These are phyloP conservation scores for Fusarium scirpi DNA, from an alignment of 2,329 filamentous ascomycete species.

Conservation along the genomic window DNA sequence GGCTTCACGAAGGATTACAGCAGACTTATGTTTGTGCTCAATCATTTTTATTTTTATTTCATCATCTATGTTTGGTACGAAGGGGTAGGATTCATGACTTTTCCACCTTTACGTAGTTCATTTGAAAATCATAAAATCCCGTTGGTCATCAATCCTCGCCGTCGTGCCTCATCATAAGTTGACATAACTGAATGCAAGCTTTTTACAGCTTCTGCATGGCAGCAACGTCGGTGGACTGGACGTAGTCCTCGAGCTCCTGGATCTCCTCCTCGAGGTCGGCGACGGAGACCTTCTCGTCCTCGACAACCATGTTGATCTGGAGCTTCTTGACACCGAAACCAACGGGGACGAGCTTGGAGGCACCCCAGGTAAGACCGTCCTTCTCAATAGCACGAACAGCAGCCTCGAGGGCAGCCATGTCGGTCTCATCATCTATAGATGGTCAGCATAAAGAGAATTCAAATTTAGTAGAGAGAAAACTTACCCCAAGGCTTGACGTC, in stretches of 20 bases:
- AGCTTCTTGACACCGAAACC: conserved; percentile 99
- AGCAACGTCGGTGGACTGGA: conserved; percentile 92
- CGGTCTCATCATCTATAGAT: conserved; percentile 84
- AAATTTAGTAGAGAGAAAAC: conserved; percentile 50
- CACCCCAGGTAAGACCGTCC: conserved; percentile 97
- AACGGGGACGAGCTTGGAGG: conserved; percentile 86
- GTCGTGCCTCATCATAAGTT: conserved; percentile 51
- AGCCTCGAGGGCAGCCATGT: conserved; percentile 84
- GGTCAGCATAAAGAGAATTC: conserved; percentile 40
- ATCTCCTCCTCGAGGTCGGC: conserved; percentile 91
- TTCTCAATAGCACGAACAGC: conserved; percentile 85
- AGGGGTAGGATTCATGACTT: conserved; percentile 42
- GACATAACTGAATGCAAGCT: conserved; percentile 37
- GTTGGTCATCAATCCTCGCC: conserved; percentile 48
- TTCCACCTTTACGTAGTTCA: conserved; percentile 44
- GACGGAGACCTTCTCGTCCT: conserved; percentile 94
- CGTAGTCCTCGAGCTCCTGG: conserved; percentile 86
- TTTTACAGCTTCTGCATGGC: conserved; percentile 93
- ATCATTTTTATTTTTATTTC: conserved; percentile 34
- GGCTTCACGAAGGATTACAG: neutral
- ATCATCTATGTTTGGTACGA: conserved; percentile 44
- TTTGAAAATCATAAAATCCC: conserved; percentile 41
- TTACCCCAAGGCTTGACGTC: conserved; percentile 99
- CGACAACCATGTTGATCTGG: conserved; percentile 97
- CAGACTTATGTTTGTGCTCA: neutral